Conservation (phyloP, 2,329 filamentous ascomycete species). For the Grosmannia serpens region DNA sequence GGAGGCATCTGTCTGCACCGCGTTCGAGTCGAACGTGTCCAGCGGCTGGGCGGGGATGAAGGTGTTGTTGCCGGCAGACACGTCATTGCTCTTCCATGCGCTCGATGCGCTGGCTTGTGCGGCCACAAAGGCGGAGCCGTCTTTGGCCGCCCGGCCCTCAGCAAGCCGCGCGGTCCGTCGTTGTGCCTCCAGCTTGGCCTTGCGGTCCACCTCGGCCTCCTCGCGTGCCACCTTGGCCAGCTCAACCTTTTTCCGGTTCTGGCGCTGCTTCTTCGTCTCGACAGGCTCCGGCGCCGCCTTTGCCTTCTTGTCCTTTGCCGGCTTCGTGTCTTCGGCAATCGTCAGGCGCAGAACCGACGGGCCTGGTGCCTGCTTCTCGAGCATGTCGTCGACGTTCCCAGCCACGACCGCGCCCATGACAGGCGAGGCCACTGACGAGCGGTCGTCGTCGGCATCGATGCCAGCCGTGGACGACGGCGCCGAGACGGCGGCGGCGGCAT, state of each 20-base stretch:
- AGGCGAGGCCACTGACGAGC: constrained; percentile 59
- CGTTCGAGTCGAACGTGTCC: constrained; percentile 41
- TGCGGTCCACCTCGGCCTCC: constrained; percentile 68
- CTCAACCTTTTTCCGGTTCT: constrained; percentile 83
- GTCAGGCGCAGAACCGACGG: constrained; percentile 72
- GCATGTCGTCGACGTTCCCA: constrained; percentile 80
- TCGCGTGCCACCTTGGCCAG: constrained; percentile 63
- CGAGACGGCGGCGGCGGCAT: constrained; percentile 34
- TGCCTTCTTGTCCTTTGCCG: constrained; percentile 50
- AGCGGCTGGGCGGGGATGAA: constrained; percentile 36
- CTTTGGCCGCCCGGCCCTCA: constrained; percentile 73
- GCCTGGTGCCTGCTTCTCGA: constrained; percentile 57
- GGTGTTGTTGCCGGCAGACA: constrained; percentile 19
- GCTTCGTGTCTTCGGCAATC: constrained; percentile 39
- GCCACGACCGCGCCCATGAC: constrained; percentile 43
- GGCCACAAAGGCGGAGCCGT: constrained; percentile 53
- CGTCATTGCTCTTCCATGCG: constrained; percentile 24
- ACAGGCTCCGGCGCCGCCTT: constrained; percentile 49
- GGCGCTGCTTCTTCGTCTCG: constrained; percentile 90
- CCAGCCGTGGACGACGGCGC: constrained; percentile 59
- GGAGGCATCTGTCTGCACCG: constrained; percentile 8
- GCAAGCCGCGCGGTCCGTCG: constrained; percentile 69
- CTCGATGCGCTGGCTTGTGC: constrained; percentile 23
- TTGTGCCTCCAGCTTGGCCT: constrained; percentile 68
- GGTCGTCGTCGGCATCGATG: constrained; percentile 70